Conservation (phyloP, 768 basidiomycete species). For the Boletus edulis region DNA sequence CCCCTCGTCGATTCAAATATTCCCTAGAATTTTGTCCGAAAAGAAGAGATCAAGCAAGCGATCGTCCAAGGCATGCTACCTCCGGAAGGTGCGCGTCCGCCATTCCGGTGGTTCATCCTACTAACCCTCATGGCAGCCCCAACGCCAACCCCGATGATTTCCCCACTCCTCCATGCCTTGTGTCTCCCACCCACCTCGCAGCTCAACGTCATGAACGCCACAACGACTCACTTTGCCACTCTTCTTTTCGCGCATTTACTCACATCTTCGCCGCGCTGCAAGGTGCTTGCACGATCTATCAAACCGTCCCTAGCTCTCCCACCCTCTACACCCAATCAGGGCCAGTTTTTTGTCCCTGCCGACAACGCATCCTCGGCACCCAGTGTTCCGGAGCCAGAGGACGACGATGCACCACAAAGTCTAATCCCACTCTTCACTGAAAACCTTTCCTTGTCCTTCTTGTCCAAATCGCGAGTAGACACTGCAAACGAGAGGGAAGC, state of each 20-base stretch:
- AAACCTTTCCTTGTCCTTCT: constrained; percentile 81
- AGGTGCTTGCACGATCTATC: constrained; percentile 61
- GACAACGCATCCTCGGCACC: constrained; percentile 47
- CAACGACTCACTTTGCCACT: constrained; percentile 69
- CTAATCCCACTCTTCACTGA: constrained; percentile 86
- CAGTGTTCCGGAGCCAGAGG: constrained; percentile 39
- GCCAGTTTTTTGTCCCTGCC: constrained; percentile 74
- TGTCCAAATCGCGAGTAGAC: constrained; percentile 62
- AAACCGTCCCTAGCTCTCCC: constrained; percentile 44
- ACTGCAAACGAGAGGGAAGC: constrained; percentile 61
- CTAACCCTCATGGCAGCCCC: constrained; percentile 14
- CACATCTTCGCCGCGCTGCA: constrained; percentile 61
- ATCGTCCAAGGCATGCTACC: constrained; percentile 74
- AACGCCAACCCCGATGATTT: constrained; percentile 46
- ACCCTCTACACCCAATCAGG: constrained; percentile 31
- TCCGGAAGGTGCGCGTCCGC: constrained; percentile 40
- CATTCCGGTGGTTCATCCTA: neutral
- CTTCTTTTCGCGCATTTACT: constrained; percentile 81
- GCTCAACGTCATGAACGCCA: constrained; percentile 54
- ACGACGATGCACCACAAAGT: constrained; percentile 65
- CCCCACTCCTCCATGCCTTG: constrained; percentile 70
- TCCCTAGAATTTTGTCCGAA: constrained; percentile 68
- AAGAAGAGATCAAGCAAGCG: constrained; percentile 66
- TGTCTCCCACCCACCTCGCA: constrained; percentile 59
- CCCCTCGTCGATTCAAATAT: neutral